Evolutionary conservation across 306 rosid species (phyloP).

Genomic region (Vicia villosa): DNA sequence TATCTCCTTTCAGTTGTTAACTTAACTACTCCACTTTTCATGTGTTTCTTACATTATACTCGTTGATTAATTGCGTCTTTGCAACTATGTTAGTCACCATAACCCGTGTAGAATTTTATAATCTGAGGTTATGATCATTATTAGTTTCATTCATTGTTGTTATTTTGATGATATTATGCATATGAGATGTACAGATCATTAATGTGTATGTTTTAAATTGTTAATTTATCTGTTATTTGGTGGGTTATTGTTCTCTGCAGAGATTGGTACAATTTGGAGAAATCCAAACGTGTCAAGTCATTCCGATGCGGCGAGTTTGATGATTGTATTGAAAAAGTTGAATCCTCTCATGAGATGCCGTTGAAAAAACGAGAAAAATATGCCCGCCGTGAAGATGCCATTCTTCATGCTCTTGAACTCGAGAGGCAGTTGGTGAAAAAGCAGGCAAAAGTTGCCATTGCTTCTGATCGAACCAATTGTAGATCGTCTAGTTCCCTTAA

Average conservation of each 20-base stretch:
- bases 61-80: not conserved
- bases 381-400: conserved; percentile 95
- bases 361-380: conserved; percentile 91
- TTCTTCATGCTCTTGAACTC: conserved; percentile 93
- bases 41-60: not conserved
- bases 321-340: conserved; percentile 87
- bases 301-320: conserved; percentile 96
- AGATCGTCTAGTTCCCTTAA: conserved; percentile 45
- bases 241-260: conserved; percentile 48
- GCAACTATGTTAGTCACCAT: conserved; percentile 1
- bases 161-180: not conserved
- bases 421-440: conserved; percentile 65
- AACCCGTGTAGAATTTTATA: not conserved
- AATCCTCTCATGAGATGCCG: conserved; percentile 78
- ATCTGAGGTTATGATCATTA: not conserved
- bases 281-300: conserved; percentile 93
- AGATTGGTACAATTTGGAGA: conserved; percentile 97
- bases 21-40: not conserved
- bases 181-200: not conserved
- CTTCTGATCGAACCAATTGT: conserved; percentile 40
- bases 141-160: not conserved
- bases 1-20: not conserved
- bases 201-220: not conserved
- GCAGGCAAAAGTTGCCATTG: conserved; percentile 51
- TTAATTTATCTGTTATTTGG: not conserved